A percentile compares a stretch with the other conserved stretches of the same genome.
These are phyloP conservation scores for Baeospora myosura DNA, from an alignment of 1,284 basidiomycete genomes.

Conservation along the genomic window DNA sequence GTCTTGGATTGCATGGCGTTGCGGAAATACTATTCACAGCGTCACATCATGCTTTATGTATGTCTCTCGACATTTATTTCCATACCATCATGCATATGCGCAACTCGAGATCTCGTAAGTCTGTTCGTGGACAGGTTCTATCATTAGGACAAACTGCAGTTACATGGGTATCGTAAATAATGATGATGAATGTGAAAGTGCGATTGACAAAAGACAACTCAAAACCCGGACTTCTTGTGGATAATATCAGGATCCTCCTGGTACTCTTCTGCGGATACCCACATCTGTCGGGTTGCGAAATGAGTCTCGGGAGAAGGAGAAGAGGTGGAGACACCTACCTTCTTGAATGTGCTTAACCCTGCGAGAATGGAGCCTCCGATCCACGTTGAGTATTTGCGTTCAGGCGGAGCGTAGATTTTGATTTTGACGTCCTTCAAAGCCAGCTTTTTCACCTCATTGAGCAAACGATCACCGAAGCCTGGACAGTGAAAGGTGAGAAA, in stretches of 20 bases:
- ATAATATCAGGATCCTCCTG: constrained; percentile 99
- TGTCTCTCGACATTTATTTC: constrained; percentile 2
- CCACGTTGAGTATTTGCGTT: constrained; percentile 96
- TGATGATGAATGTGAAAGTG: constrained; percentile 14
- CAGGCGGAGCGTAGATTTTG: constrained; percentile 90
- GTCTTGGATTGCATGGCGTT: constrained; percentile 33
- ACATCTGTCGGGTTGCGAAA: too few relatives aligned
- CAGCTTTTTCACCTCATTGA: not conserved
- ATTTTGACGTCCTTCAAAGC: constrained; percentile 41
- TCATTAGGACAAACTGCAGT: too few relatives aligned
- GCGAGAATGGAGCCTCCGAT: constrained; percentile 97
- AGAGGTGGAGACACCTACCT: constrained; percentile 79
- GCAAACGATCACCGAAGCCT: constrained; percentile 37
- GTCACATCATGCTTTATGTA: too few relatives aligned
- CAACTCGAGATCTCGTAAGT: too few relatives aligned
- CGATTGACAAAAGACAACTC: constrained; percentile 14
- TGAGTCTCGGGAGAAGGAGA: not conserved
- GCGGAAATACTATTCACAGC: too few relatives aligned
- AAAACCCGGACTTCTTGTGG: constrained; percentile 85
- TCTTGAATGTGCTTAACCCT: constrained; percentile 77
- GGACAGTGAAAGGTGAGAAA: constrained; percentile 80
- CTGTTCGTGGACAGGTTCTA: too few relatives aligned
- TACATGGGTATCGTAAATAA: constrained; percentile 22
- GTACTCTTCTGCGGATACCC: constrained; percentile 99
- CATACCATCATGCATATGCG: constrained; percentile 8